These are phyloP conservation scores for Fusarium veterinarium DNA, from an alignment of 2,329 filamentous ascomycete genomes.

Conservation along the genomic window DNA sequence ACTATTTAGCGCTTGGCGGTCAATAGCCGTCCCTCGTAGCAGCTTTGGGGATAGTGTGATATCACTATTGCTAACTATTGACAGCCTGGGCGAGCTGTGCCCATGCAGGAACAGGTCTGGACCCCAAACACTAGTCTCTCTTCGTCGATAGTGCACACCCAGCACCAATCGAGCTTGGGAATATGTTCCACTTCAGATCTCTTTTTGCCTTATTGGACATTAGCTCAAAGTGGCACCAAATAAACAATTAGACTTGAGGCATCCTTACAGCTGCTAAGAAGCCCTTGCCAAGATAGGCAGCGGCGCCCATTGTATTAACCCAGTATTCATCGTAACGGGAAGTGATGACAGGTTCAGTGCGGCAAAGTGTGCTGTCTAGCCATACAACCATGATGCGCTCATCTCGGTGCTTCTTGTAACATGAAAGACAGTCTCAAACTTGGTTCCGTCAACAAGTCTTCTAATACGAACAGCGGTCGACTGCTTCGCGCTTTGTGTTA, in stretches of 20 bases:
- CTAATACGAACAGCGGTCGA: too few species aligned
- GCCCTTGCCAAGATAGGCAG: too few species aligned
- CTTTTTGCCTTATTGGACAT: background rate
- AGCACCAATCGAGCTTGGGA: background rate
- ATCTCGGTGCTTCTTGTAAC: too few species aligned
- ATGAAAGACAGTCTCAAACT: too few species aligned
- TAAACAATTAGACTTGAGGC: background rate
- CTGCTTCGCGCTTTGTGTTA: too few species aligned
- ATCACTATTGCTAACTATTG: constrained; percentile 5
- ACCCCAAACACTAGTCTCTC: background rate
- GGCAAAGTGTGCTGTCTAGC: too few species aligned
- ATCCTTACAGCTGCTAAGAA: too few species aligned
- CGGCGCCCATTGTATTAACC: too few species aligned
- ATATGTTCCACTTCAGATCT: accelerated
- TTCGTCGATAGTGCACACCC: accelerated
- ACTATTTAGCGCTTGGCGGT: background rate
- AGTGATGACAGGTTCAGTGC: too few species aligned
- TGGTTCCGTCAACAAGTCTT: too few species aligned
- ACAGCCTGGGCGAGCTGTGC: background rate
- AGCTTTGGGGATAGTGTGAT: background rate
- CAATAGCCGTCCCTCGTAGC: background rate
- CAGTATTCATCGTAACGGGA: too few species aligned
- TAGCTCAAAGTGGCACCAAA: background rate
- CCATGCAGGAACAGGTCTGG: constrained; percentile 1
- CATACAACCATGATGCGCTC: too few species aligned